Conservation (phyloP, 257 asterid species). For the Plantago ovata region DNA sequence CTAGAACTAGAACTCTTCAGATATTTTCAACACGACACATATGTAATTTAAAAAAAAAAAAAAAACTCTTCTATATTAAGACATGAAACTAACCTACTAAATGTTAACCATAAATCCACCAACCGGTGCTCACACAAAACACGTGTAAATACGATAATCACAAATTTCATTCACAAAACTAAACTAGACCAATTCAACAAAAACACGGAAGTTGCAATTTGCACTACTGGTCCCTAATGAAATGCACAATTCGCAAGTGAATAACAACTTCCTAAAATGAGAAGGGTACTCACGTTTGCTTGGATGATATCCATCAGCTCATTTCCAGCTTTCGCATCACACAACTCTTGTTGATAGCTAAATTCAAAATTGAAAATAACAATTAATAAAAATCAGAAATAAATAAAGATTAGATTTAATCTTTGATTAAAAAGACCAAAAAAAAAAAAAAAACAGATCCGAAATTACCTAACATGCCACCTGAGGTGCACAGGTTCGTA, state of each 20-base stretch:
- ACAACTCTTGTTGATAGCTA: conserved; percentile 75
- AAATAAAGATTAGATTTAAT: background rate
- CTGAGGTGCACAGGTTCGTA: conserved; percentile 54
- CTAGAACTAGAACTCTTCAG: too few species aligned
- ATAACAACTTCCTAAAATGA: too few species aligned
- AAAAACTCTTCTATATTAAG: too few species aligned
- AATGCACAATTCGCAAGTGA: too few species aligned
- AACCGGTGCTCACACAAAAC: conserved; percentile 1
- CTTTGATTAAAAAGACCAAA: background rate
- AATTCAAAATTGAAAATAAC: background rate
- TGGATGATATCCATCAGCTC: conserved; percentile 81
- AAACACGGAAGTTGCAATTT: background rate
- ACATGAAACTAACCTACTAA: too few species aligned
- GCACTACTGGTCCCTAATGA: too few species aligned
- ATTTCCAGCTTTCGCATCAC: conserved; percentile 79
- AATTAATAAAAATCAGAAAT: background rate
- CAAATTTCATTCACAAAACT: background rate
- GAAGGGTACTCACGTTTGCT: conserved; percentile 48
- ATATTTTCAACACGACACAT: too few species aligned
- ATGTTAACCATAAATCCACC: too few species aligned
- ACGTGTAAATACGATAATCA: background rate
- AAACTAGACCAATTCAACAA: background rate
- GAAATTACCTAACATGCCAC: conserved; percentile 68
- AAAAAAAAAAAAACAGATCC: background rate
- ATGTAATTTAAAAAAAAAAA: too few species aligned